Base-by-base conservation (phyloP, 495 filamentous ascomycete genomes). In the Rhypophila decipiens region DNA sequence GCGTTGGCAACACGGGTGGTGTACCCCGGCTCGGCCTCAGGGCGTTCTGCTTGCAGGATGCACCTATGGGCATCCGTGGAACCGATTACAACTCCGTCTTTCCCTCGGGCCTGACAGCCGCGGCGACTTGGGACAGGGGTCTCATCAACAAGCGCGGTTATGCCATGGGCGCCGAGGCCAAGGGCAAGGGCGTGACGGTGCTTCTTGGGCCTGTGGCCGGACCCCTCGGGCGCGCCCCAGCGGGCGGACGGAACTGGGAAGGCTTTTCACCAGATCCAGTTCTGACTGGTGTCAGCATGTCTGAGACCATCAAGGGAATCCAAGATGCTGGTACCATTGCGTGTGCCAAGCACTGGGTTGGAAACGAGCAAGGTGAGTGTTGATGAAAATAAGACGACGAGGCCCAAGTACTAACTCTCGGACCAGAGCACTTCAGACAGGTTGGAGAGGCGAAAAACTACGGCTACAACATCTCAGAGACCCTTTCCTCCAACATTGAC, bases 171-270 rank as follows among this genome's bases (percentile, higher is more conserved):
- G 61, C 76, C 40, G 89, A 95, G 55, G 84, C 88, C 52, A 79
- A 77, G 44, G 85, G 74, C 29, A 95, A 95, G 64, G 89, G 88
- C 44, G 76, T 94, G 46, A 88, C 94, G 52, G 79, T 95, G 20
- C 78, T 88, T 55, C 71, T 98, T 18, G 93, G 91, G 1, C 93
- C 93, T 5, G 91, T 93, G 13, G 87, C 90, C 33, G 93, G 93
- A 1, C 90, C 93, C 1, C 66, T 94, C 27, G 88, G 88, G 19
- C 79, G 86, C 39, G 61, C 71, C 20, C 83, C 90, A 2, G 82
- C 80, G 46, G 86, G 81, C 24, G 93, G 93, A n/a, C 79, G 93
- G 23, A 93, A 91, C 66, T 96, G 93, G 93, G 87, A 88, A 66
- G 80, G 86, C 9, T 80, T 79, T 62, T 80, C 84, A 3, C 81